These are phyloP conservation scores for Neophaeococcomyces mojaviensis DNA, from an alignment of 2,329 filamentous ascomycete species.

Conservation along the genomic window DNA sequence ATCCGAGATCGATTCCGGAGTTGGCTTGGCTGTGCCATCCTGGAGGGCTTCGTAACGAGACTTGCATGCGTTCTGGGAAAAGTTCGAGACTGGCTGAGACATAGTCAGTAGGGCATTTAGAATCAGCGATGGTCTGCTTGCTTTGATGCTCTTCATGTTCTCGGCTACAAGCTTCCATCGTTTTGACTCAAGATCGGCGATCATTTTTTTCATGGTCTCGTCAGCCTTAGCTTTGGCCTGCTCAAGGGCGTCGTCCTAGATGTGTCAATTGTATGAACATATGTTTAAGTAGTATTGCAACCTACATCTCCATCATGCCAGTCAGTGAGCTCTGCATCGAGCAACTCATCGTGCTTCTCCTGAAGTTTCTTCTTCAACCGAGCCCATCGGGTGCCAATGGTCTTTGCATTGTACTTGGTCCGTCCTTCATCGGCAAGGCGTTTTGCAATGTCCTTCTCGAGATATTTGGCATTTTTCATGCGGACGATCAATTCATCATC, in stretches of 20 bases:
- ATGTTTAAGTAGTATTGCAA: neutral
- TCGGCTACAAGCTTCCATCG: conserved; percentile 40
- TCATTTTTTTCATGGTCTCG: conserved; percentile 34
- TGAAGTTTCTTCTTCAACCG: conserved; percentile 39
- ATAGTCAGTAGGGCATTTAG: neutral
- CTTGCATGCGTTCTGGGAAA: conserved; percentile 40
- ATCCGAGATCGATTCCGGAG: conserved; percentile 30
- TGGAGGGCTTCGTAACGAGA: conserved; percentile 35
- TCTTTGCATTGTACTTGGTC: conserved; percentile 39
- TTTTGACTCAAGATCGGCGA: conserved; percentile 34
- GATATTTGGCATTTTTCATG: conserved; percentile 27
- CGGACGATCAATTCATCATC: conserved; percentile 37
- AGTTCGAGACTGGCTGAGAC: conserved; percentile 30
- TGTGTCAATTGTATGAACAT: conserved; percentile 9
- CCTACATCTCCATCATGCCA: conserved; percentile 45
- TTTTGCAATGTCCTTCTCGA: conserved; percentile 38
- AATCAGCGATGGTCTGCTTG: conserved; percentile 2
- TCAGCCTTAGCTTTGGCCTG: conserved; percentile 35
- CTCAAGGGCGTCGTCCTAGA: conserved; percentile 39
- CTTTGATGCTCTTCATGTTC: conserved; percentile 34
- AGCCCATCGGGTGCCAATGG: conserved; percentile 41
- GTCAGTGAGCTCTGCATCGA: conserved; percentile 41
- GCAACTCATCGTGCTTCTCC: conserved; percentile 36
- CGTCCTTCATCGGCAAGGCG: conserved; percentile 36
- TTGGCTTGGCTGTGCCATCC: conserved; percentile 38